Evolutionary conservation across 257 asterid species (phyloP).

Genomic region (Solanum lignicaule): DNA sequence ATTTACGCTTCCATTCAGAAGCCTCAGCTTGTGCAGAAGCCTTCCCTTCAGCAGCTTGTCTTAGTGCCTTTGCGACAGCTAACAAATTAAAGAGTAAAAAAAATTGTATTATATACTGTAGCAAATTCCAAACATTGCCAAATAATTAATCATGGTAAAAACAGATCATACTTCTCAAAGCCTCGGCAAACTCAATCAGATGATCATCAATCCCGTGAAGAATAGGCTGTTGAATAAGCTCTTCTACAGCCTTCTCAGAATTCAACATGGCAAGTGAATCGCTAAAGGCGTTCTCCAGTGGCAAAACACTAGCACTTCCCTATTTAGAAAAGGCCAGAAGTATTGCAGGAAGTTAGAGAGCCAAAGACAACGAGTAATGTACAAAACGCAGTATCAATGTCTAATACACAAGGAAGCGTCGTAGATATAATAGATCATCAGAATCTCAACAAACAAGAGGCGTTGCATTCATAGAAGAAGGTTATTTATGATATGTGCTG

Average conservation of each 20-base stretch:
- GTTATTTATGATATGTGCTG: neutral
- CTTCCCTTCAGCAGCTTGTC: constrained; percentile 72
- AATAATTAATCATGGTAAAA: neutral
- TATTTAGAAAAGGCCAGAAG: constrained; percentile 4
- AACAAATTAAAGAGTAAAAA: constrained; percentile 5
- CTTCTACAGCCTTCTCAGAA: constrained; percentile 55
- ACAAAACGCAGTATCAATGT: neutral
- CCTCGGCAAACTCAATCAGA: constrained; percentile 79
- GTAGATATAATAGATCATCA: neutral
- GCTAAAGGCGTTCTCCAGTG: constrained; percentile 37
- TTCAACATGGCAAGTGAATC: constrained; percentile 32
- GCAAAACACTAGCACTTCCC: constrained; percentile 34
- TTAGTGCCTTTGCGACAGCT: constrained; percentile 80
- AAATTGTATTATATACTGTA: neutral
- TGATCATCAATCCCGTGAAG: constrained; percentile 72
- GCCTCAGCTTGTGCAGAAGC: constrained; percentile 95
- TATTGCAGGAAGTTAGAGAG: neutral
- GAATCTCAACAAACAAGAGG: neutral
- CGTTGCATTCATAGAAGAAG: neutral
- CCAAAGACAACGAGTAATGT: neutral
- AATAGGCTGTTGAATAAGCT: constrained; percentile 55
- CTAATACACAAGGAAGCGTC: neutral
- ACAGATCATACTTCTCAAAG: constrained; percentile 58
- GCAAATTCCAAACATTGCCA: neutral
- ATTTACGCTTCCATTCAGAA: constrained; percentile 89